Evolutionary conservation across 208 protist genomes (phyloP).

Genomic region (Wallacemonas sp.): DNA sequence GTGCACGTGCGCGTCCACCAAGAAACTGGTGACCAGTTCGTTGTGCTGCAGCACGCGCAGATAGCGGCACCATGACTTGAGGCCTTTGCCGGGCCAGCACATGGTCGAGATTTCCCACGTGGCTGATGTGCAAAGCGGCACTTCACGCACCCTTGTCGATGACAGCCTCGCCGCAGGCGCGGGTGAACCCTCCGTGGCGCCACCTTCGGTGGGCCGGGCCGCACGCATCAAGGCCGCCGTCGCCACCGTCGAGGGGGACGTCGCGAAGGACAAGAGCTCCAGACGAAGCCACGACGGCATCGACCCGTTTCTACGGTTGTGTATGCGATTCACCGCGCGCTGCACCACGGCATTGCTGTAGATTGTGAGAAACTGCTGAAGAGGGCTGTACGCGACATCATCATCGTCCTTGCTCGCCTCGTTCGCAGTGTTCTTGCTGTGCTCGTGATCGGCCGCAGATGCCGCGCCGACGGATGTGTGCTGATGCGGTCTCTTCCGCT

Average conservation of each 20-base stretch:
- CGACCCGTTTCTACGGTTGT: background rate
- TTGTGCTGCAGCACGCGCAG: slow-evolving; percentile 43
- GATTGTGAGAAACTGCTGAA: slow-evolving; percentile 37
- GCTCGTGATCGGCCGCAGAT: background rate
- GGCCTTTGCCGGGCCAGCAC: slow-evolving; percentile 48
- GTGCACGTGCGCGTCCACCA: background rate
- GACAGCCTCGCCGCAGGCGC: too few species aligned
- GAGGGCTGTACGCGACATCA: slow-evolving; percentile 17
- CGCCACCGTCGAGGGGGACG: slow-evolving; percentile 13
- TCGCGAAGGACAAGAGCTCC: slow-evolving; percentile 1
- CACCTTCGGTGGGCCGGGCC: background rate
- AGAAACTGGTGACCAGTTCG: slow-evolving; percentile 16
- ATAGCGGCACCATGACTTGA: slow-evolving; percentile 28
- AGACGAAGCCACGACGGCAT: background rate
- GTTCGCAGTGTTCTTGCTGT: too few species aligned
- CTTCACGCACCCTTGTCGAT: too few species aligned
- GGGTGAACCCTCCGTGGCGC: background rate
- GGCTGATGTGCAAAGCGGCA: background rate
- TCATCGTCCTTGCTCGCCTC: background rate
- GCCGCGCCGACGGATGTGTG: background rate
- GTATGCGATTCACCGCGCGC: slow-evolving; percentile 14
- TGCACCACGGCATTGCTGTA: slow-evolving; percentile 39
- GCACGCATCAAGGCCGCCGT: slow-evolving; percentile 1
- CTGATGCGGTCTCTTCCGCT: too few species aligned
- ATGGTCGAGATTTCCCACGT: slow-evolving; percentile 24